phyloP scores from a whole-genome alignment of 371 early-diverging fungal species.

The Syncephalastrum sp. region DNA sequence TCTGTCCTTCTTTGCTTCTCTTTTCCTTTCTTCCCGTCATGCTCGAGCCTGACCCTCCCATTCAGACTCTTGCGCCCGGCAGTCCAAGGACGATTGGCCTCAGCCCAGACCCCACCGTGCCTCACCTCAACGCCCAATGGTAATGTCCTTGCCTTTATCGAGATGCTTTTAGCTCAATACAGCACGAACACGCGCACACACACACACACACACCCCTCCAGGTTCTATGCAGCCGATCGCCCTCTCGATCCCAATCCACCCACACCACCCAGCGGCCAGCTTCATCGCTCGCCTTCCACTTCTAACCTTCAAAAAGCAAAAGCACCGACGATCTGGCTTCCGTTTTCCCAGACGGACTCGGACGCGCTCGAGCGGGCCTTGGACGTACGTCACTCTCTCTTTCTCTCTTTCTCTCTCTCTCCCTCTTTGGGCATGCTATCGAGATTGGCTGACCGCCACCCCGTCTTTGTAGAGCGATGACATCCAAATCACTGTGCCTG shows the following conservation, averaged over 20 bases:
- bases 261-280: too few species aligned
- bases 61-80: constrained; percentile 4
- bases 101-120: constrained; percentile 17
- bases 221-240: constrained; percentile 20
- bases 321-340: constrained; percentile 52
- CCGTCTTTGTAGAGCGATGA: constrained; percentile 28
- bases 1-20: too few species aligned
- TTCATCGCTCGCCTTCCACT: not conserved
- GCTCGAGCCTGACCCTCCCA: too few species aligned
- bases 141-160: not conserved
- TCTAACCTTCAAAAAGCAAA: constrained; percentile 8
- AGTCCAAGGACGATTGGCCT: constrained; percentile 14
- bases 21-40: too few species aligned
- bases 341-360: constrained; percentile 62
- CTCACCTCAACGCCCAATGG: constrained; percentile 15
- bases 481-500: constrained; percentile 41
- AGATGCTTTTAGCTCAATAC: not conserved
- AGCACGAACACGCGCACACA: not conserved
- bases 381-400: constrained; percentile 24
- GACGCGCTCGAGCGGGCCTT: constrained; percentile 58
- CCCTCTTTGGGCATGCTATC: too few species aligned
- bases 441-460: not conserved
- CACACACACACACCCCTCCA: not conserved
- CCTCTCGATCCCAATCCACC: constrained; percentile 3
- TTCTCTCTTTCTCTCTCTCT: too few species aligned